Percentiles rank a stretch among this genome's conserved stretches.
These are phyloP conservation scores for Entrophospora sp. DNA, from an alignment of 192 early-diverging fungal species.

Conservation along the genomic window DNA sequence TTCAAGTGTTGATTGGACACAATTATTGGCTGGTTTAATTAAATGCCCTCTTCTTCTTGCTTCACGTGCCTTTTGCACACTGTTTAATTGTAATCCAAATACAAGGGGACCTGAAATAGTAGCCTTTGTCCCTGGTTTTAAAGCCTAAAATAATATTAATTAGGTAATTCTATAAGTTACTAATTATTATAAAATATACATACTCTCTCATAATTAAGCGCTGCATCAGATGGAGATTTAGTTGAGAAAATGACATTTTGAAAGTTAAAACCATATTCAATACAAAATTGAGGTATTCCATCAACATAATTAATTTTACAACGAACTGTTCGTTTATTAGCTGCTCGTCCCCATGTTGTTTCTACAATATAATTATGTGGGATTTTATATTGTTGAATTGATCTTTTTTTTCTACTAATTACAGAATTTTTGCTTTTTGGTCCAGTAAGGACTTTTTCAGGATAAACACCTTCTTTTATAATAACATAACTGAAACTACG, in stretches of 20 bases:
- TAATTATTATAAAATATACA: neutral
- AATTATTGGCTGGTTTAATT: neutral
- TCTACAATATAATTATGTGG: neutral
- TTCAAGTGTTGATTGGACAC: neutral
- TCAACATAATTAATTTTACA: neutral
- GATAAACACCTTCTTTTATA: neutral
- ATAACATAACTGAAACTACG: neutral
- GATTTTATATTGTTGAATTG: neutral
- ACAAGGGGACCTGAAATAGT: neutral
- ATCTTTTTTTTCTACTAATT: neutral
- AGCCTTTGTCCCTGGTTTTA: neutral
- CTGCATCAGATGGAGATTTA: neutral
- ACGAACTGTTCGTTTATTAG: neutral
- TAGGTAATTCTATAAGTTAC: neutral
- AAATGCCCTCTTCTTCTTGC: neutral
- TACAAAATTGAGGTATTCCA: neutral
- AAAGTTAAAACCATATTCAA: neutral
- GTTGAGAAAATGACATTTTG: neutral
- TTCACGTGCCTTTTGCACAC: neutral
- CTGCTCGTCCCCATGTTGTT: neutral
- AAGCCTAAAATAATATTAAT: neutral
- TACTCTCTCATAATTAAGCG: neutral
- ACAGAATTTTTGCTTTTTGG: neutral
- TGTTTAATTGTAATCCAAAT: slow-evolving; percentile 3
- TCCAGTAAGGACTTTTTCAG: neutral